Percentiles rank a stretch among this genome's conserved stretches.
Evolutionary conservation across 2,329 filamentous ascomycete species (phyloP).

Genomic region (Cladophialophora carrionii): DNA sequence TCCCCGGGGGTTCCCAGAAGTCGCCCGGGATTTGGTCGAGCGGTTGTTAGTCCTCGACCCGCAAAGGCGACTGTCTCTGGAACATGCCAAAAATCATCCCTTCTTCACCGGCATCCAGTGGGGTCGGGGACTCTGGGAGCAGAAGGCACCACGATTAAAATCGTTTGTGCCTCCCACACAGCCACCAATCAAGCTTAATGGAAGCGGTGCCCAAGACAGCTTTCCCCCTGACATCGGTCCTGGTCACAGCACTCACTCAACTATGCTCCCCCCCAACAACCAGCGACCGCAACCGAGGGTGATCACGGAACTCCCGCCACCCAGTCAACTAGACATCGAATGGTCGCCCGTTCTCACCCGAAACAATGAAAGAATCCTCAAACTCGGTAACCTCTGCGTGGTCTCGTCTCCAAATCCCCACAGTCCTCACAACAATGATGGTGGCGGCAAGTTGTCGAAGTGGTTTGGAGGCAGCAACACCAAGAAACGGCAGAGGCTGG

Average conservation of each 20-base stretch:
- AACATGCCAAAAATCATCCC: slow-evolving; percentile 94
- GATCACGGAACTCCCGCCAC: slow-evolving; percentile 94
- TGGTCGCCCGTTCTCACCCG: slow-evolving; percentile 95
- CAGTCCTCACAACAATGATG: slow-evolving; percentile 71
- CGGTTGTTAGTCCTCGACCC: slow-evolving; percentile 89
- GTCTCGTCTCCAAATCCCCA: slow-evolving; percentile 76
- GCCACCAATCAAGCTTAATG: slow-evolving; percentile 78
- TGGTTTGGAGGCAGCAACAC: slow-evolving; percentile 91
- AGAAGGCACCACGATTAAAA: slow-evolving; percentile 83
- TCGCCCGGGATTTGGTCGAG: slow-evolving; percentile 87
- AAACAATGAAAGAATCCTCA: slow-evolving; percentile 90
- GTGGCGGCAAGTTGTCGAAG: slow-evolving; percentile 74
- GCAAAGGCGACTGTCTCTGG: slow-evolving; percentile 78
- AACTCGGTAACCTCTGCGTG: slow-evolving; percentile 88
- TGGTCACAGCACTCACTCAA: slow-evolving; percentile 43
- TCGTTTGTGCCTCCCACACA: slow-evolving; percentile 77
- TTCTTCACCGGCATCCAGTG: slow-evolving; percentile 90
- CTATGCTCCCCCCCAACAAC: slow-evolving; percentile 47
- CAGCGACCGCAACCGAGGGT: slow-evolving; percentile 70
- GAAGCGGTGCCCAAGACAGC: slow-evolving; percentile 47
- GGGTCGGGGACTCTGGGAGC: slow-evolving; percentile 83
- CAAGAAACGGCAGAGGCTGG: slow-evolving; percentile 89
- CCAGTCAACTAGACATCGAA: slow-evolving; percentile 94
- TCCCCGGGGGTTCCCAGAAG: slow-evolving; percentile 79
- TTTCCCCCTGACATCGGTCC: slow-evolving; percentile 50